phyloP scores from a whole-genome alignment of 192 early-diverging fungal genomes.

The Haplosporangium gracile region DNA sequence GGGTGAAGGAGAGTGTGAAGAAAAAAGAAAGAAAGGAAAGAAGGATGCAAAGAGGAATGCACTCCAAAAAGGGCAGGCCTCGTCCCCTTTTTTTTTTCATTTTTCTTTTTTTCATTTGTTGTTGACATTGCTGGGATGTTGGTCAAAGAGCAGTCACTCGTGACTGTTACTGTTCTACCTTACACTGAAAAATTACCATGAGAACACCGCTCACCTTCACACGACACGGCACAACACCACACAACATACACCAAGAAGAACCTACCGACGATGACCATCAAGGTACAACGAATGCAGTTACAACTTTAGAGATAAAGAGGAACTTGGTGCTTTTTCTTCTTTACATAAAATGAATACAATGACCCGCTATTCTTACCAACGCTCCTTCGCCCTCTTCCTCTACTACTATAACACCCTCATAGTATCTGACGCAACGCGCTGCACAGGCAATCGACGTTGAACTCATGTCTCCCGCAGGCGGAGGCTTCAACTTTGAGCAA shows the following conservation, averaged over 20 bases:
- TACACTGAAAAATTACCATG: too few species aligned
- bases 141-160: not conserved
- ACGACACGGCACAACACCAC: not conserved
- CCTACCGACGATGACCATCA: not conserved
- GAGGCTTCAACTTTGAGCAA: conserved; percentile 94
- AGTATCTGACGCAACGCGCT: conserved; percentile 72
- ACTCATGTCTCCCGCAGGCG: conserved; percentile 81
- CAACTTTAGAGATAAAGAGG: too few species aligned
- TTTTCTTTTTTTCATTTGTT: conserved; percentile 15
- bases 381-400: too few species aligned
- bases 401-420: not conserved
- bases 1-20: not conserved
- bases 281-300: not conserved
- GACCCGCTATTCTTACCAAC: not conserved
- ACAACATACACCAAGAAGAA: not conserved
- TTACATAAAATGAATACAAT: too few species aligned
- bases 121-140: not conserved
- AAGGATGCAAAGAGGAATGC: not conserved
- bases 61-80: not conserved
- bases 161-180: too few species aligned
- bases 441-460: conserved; percentile 86
- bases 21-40: not conserved
- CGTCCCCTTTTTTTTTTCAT: not conserved
- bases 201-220: too few species aligned
- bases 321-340: too few species aligned